phyloP scores from a whole-genome alignment of 805 yeast species.

The Saccharomycopsis sp. region DNA sequence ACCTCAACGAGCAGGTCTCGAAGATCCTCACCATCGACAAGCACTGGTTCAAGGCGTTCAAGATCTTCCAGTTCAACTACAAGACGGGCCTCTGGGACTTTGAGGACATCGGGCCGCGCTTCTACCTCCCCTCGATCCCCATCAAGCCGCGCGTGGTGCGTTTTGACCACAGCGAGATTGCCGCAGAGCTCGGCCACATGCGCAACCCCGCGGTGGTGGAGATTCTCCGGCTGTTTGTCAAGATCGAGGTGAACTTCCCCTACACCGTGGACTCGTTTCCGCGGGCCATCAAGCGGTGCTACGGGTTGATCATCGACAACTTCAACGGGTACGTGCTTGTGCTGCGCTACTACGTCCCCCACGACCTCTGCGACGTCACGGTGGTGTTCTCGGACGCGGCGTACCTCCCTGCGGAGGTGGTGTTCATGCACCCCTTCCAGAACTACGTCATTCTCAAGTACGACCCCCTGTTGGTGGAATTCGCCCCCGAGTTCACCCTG shows the following conservation, averaged over 20 bases:
- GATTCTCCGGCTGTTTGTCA: no score
- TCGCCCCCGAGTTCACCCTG: slow-evolving; percentile 19
- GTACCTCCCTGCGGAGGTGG: slow-evolving; percentile 21
- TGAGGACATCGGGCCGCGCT: slow-evolving; percentile 20
- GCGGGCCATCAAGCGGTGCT: slow-evolving; percentile 19
- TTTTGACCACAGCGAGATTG: slow-evolving; percentile 15
- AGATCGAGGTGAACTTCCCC: slow-evolving; percentile 21
- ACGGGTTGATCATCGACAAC: slow-evolving; percentile 21
- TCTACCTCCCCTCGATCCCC: slow-evolving; percentile 22
- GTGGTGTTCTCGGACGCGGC: slow-evolving; percentile 21
- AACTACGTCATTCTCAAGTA: slow-evolving; percentile 21
- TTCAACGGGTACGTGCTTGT: slow-evolving; percentile 21
- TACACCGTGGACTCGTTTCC: slow-evolving; percentile 21
- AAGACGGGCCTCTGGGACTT: slow-evolving; percentile 22
- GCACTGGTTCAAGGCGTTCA: slow-evolving; percentile 22
- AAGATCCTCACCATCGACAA: slow-evolving; percentile 21
- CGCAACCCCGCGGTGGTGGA: slow-evolving; percentile 17
- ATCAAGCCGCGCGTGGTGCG: slow-evolving; percentile 19
- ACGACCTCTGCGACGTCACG: slow-evolving; percentile 22
- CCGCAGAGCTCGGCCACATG: slow-evolving; percentile 16
- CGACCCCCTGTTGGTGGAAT: slow-evolving; percentile 21
- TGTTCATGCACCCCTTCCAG: slow-evolving; percentile 22
- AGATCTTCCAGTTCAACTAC: slow-evolving; percentile 20
- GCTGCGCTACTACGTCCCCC: slow-evolving; percentile 21
- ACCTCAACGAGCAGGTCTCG: slow-evolving; percentile 21